Base-by-base conservation (phyloP, 2,329 filamentous ascomycete species). In the Eutypa lata region DNA sequence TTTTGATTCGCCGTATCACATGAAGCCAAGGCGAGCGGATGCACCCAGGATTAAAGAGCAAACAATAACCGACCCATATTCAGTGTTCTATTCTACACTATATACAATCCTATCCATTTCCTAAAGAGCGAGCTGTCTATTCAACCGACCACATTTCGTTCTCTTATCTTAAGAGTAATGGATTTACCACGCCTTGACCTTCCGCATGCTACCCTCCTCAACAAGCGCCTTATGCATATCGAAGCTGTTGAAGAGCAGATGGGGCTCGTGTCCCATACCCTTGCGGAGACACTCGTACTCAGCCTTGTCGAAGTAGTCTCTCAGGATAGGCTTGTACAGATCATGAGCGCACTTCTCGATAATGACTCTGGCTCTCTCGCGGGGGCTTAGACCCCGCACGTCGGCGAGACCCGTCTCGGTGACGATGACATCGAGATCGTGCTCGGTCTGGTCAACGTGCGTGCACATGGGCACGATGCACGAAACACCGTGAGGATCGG, bases 401-500 rank as follows among this genome's bases (percentile, higher is more conserved):
- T 96, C 91, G 26, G 91, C 91, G 22, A 95, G 82, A 53, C 91
- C 91, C 69, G 81, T 73, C 71, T 82, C 78, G 21, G 81, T 84
- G n/a, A 96, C 91, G 45, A 96, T 74, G n/a, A 96, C 86, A 63
- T 96, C 91, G 38, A 96, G 80, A 68, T 96, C 91, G 72, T 95
- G 91, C 76, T 96, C 91, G 0, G 91, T 96, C 80, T 95, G 91
- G 73, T 96, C 91, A 60, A 95, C 79, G 73, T 96, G 91, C 3
- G 90, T 95, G 74, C 87, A 91, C 88, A 95, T 93, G 54, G 91
- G 91, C n/a, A 96, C 90, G 64, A 96, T 95, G 74, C 90, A 94
- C 60, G 80, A 87, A 52, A 96, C 83, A 60, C 91, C 91, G 53
- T 85, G 84, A 1, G 90, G 90, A 69, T 96, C 91, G 14, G 82